Evolutionary conservation across 768 basidiomycete genomes (phyloP), one percentile per base, ranked within the genome.

Genomic region (Cystofilobasidium capitatum): DNA sequence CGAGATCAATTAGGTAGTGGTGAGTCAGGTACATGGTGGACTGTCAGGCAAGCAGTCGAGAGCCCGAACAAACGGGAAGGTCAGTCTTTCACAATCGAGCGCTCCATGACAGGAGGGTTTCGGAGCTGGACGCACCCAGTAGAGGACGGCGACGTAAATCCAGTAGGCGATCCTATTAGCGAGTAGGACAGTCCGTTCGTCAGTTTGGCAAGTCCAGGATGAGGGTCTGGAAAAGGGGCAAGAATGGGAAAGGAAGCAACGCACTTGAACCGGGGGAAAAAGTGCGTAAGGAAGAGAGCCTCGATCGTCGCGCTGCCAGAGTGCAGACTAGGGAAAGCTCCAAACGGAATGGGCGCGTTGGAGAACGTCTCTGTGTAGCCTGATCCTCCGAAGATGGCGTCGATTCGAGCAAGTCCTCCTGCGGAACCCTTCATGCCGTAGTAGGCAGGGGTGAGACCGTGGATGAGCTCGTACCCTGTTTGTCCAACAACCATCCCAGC

Each of bases 1-100:
- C 89, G 75, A 97, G 89, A 75, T 99, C 96, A 79, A 99, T 92
- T 74, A 99, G 87, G 81, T 98, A 98, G 79, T 98, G 94, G 77
- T 69, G 68, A 14, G 68, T 69, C 24, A 69, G 68, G 39, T 69
- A 69, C 68, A 72, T 69, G 16, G 68, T 69, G 10, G 68, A 55
- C 51, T 55, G 31, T 10, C 5, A 17, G 3, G 24, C 10, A 7
- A 54, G 49, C 12, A 54, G n/a, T 26, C 26, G 24, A 26, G 5
- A 8, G 26, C 26, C 17, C 24, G 8, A 9, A 13, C 29, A 17
- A 55, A 33, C 47, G 5, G 20, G 47, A 4, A 9, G 2, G 47
- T 5, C 8, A 49, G 47, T n/a, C n/a, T n/a, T n/a, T n/a, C n/a
- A n/a, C n/a, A n/a, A n/a, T n/a, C n/a, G n/a, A n/a, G n/a, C n/a